Evolutionary conservation across 169 alveolate genomes (phyloP).

Genomic region (Plasmodium chabaudi): DNA sequence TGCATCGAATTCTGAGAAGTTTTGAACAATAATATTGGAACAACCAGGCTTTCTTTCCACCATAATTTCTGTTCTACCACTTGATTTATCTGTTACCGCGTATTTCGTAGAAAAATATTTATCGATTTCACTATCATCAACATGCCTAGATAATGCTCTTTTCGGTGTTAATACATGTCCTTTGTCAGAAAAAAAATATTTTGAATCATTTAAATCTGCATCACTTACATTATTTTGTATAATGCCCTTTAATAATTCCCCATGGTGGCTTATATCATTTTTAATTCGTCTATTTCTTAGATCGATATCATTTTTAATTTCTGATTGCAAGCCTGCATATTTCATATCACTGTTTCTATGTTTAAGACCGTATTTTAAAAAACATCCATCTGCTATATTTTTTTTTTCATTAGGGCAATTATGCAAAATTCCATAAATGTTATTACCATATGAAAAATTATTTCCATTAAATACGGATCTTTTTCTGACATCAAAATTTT

Average conservation of each 20-base stretch:
- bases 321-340: conserved; percentile 59
- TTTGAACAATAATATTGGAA: conserved; percentile 68
- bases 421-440: conserved; percentile 59
- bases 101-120: conserved; percentile 72
- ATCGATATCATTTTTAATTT: conserved; percentile 34
- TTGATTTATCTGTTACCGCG: conserved; percentile 58
- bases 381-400: conserved; percentile 14
- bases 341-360: conserved; percentile 11
- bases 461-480: conserved; percentile 22
- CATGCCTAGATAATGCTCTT: conserved; percentile 60
- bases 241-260: conserved; percentile 40
- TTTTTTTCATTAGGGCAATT: conserved; percentile 27
- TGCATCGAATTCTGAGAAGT: conserved; percentile 73
- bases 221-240: conserved; percentile 37
- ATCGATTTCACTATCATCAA: conserved; percentile 65
- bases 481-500: conserved; percentile 42
- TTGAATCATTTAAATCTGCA: conserved; percentile 17
- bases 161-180: conserved; percentile 67
- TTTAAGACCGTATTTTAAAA: background rate
- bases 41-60: conserved; percentile 73
- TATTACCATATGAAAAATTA: conserved; percentile 37
- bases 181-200: conserved; percentile 55
- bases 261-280: conserved; percentile 18
- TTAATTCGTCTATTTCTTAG: conserved; percentile 44
- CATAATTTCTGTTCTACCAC: conserved; percentile 76